phyloP scores from a whole-genome alignment of 768 basidiomycete genomes.

The Mycena kentingensis region DNA sequence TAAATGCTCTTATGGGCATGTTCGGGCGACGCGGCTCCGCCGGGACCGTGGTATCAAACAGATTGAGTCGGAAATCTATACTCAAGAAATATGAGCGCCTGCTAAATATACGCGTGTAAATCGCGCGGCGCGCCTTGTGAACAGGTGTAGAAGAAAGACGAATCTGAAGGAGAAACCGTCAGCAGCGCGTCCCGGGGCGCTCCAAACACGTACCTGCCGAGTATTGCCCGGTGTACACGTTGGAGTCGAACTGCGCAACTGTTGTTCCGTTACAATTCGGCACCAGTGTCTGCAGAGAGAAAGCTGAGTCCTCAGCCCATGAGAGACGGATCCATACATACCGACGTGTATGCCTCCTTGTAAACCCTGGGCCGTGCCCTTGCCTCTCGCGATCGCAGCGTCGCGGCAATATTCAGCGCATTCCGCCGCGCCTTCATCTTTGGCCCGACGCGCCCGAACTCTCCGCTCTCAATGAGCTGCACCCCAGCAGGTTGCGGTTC shows the following conservation, averaged over 20 bases:
- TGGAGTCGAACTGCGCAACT: slow-evolving; percentile 70
- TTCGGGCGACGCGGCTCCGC: slow-evolving; percentile 30
- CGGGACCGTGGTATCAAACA: slow-evolving; percentile 76
- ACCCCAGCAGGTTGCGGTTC: slow-evolving; percentile 67
- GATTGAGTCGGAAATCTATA: slow-evolving; percentile 82
- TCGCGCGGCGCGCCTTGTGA: slow-evolving; percentile 62
- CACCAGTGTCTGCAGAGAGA: slow-evolving; percentile 55
- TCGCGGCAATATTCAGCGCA: slow-evolving; percentile 49
- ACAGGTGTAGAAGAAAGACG: slow-evolving; percentile 93
- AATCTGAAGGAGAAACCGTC: slow-evolving; percentile 57
- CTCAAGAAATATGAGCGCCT: not conserved
- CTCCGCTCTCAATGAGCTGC: slow-evolving; percentile 69
- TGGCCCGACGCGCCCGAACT: slow-evolving; percentile 69
- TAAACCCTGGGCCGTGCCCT: slow-evolving; percentile 34
- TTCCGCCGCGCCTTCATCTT: slow-evolving; percentile 48
- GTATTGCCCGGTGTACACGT: slow-evolving; percentile 86
- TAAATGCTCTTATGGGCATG: slow-evolving; percentile 14
- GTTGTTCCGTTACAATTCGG: slow-evolving; percentile 82
- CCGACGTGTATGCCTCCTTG: slow-evolving; percentile 59
- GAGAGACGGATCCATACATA: slow-evolving; percentile 34
- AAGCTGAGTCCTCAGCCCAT: not conserved
- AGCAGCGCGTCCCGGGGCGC: no score
- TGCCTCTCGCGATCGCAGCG: slow-evolving; percentile 45
- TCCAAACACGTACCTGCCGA: slow-evolving; percentile 61
- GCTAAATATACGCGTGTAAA: no score